Evolutionary conservation across 2,329 filamentous ascomycete species (phyloP).

Genomic region (Didymella pinodella): DNA sequence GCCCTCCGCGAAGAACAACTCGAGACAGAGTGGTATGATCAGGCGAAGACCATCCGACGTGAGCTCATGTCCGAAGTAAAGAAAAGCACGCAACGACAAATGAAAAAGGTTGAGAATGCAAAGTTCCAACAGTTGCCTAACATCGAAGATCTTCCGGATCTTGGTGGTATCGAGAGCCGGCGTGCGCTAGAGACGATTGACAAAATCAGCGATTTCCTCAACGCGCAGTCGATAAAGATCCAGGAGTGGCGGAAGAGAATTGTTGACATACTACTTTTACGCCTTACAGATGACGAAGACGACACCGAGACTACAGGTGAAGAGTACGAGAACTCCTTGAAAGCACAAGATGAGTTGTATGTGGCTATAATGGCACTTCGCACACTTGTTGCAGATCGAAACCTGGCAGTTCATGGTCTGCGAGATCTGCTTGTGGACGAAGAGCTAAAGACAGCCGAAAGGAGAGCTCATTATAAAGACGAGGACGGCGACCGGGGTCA

Average conservation of each 20-base stretch:
- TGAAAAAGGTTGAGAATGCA: conserved; percentile 60
- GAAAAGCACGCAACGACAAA: conserved; percentile 67
- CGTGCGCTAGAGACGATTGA: conserved; percentile 72
- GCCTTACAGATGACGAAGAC: conserved; percentile 87
- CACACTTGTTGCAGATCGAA: conserved; percentile 78
- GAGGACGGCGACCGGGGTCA: conserved; percentile 65
- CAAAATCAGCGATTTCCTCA: conserved; percentile 69
- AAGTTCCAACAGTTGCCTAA: conserved; percentile 34
- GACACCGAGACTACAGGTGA: conserved; percentile 79
- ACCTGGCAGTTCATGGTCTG: conserved; percentile 77
- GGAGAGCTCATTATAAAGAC: conserved; percentile 67
- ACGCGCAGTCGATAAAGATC: conserved; percentile 74
- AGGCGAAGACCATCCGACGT: conserved; percentile 77
- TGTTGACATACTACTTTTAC: conserved; percentile 73
- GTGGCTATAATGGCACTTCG: conserved; percentile 83
- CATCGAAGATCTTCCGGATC: conserved; percentile 64
- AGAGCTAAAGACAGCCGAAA: conserved; percentile 71
- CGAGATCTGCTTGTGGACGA: conserved; percentile 77
- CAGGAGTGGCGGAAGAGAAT: conserved; percentile 78
- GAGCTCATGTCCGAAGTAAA: conserved; percentile 74
- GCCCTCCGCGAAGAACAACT: conserved; percentile 71
- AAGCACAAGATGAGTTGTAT: conserved; percentile 86
- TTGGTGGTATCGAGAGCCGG: conserved; percentile 76
- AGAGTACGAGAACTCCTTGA: conserved; percentile 87
- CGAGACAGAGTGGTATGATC: conserved; percentile 77